Evolutionary conservation across 495 filamentous ascomycete genomes (phyloP), one percentile per base, ranked within the genome.

Genomic region (Penicillium roqueforti): DNA sequence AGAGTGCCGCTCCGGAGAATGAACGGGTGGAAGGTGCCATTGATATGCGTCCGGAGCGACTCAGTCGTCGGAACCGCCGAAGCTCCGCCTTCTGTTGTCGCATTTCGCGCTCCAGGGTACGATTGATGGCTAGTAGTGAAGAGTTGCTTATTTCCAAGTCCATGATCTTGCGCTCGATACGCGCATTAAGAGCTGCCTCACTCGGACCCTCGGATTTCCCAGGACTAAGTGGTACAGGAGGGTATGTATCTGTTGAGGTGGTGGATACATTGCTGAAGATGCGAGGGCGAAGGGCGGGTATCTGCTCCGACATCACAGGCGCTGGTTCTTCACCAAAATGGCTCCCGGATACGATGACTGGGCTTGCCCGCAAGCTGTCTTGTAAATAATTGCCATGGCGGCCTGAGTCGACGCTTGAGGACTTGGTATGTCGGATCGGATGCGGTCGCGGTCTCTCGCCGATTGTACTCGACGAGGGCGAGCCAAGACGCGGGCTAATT

Each of bases 121-220:
- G 82, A 62, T 99, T 99, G 70, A 99, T 97, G n/a, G 95, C 95
- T 26, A 96, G 80, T 7, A 99, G 81, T 20, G 91, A 96, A 2
- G 90, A 92, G 59, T 99, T 99, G 56, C 88, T 95, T 54, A 99
- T 99, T 63, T 99, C 89, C n/a, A 99, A 76, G 67, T 99, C 93
- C 58, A 97, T 76, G 26, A 99, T 92, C 69, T 97, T 97, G 51
- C 93, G 84, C 69, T 97, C 93, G 6, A 88, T 84, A 14, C 93
- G 83, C 6, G 93, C 93, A 68, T 88, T 92, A 10, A 87, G 79
- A 2, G 91, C 90, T 8, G 85, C 71, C 34, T 91, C 89, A 47
- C 55, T 55, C 4, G 78, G 48, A 80, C 62, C 23, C 36, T 76
- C 69, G 4, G 69, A 63, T 38, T 75, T 78, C 0, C 70, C 68